These are phyloP conservation scores for Myxozyma lipomycoides DNA, from an alignment of 805 yeast species.

Conservation along the genomic window DNA sequence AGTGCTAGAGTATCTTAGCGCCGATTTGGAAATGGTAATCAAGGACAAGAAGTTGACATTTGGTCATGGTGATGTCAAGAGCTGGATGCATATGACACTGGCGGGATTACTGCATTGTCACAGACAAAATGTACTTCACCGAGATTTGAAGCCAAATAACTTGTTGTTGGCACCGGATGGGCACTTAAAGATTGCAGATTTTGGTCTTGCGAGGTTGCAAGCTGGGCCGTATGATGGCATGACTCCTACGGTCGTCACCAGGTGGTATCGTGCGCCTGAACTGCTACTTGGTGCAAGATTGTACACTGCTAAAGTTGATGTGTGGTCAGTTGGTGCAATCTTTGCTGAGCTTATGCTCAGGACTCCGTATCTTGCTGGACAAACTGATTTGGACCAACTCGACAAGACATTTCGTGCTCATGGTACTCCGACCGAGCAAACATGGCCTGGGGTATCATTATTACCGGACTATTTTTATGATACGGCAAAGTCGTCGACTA, in stretches of 20 bases:
- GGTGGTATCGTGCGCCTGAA: constrained; percentile 99
- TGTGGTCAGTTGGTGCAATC: constrained; percentile 95
- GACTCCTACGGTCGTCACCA: constrained; percentile 91
- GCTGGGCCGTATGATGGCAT: constrained; percentile 66
- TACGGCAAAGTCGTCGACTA: constrained; percentile 41
- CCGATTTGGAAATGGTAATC: constrained; percentile 85
- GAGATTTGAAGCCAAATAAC: constrained; percentile 49
- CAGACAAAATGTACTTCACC: constrained; percentile 80
- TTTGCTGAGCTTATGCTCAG: constrained; percentile 95
- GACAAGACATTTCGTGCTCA: constrained; percentile 92
- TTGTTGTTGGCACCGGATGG: constrained; percentile 83
- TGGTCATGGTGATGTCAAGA: constrained; percentile 79
- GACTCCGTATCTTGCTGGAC: constrained; percentile 92
- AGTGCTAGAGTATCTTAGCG: constrained; percentile 89
- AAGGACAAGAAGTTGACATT: constrained; percentile 74
- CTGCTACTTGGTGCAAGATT: constrained; percentile 81
- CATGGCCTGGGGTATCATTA: constrained; percentile 84
- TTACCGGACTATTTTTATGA: constrained; percentile 76
- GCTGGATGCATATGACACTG: constrained; percentile 92
- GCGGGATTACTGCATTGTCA: constrained; percentile 96
- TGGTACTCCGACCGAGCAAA: constrained; percentile 90
- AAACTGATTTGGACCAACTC: constrained; percentile 81
- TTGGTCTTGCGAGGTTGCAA: constrained; percentile 85
- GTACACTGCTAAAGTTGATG: constrained; percentile 83
- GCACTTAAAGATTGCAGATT: constrained; percentile 90